Base-by-base conservation (phyloP, 2,329 filamentous ascomycete species). In the Apiospora rasikravindrae region DNA sequence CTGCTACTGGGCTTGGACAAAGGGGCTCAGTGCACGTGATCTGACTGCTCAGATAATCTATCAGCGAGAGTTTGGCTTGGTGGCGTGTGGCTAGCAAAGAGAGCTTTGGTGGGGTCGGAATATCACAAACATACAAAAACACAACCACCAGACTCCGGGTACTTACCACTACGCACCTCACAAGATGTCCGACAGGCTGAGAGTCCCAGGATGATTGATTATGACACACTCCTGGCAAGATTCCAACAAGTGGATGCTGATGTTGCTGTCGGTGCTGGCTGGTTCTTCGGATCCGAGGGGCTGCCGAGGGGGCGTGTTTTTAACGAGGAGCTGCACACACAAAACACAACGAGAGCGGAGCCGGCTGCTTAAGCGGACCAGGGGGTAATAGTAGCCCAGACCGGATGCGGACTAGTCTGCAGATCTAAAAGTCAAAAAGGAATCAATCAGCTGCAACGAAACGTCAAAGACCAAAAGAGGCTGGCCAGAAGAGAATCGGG, bases 391-490 rank as follows among this genome's bases (percentile, higher is more conserved):
- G 7, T 10, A 5, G 47, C 10, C 47, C 53, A 70, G 49, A 53
- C 72, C 67, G 33, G 29, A 69, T 71, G 19, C n/a, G 69, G 49
- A 57, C 70, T 73, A 73, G 67, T 22, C 51, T 44, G 64, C 68
- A 45, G 67, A 71, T 71, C 72, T 73, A 71, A 67, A 67, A 57
- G 66, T 67, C 47, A 47, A 69, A 49, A 71, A 70, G 29, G 53
- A 40, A 68, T 73, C 67, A 69, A 73, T 73, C 53, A 73, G 70
- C 70, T 71, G 69, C 70, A 61, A 70, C 22, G 66, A 67, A 57
- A 53, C 64, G 40, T 33, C 29, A 69, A 51, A 69, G 44, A 24
- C 37, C 49, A 24, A 24, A 61, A 44, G 44, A 66, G 8, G 57
- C 26, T 29, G 57, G 24, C 11, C 67, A 40, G 14, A n/a, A 42